Evolutionary conservation across 2,329 filamentous ascomycete genomes (phyloP), one percentile per base, ranked within the genome.

Genomic region (Pseudogymnoascus sp.): DNA sequence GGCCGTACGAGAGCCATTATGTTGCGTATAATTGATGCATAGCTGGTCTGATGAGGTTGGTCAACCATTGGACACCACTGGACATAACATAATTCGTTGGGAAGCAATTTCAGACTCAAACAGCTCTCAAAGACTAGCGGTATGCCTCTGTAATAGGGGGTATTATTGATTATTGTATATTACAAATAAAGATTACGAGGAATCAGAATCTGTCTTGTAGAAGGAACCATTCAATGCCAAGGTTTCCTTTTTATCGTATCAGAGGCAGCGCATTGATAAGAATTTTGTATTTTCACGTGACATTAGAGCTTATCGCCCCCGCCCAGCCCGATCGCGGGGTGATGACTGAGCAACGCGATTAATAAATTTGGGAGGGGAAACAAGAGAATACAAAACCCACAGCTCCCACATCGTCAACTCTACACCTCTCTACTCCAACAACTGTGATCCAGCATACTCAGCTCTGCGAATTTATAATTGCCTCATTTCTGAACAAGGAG

Each of bases 321-420:
- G 17, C 50, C 50, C 50, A 57, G 50, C 50, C 50, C 50, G 50
- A 57, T 33, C 28, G 50, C 50, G 50, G 50, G 28, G 28, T 33
- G 50, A 57, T 57, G 50, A 57, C 50, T 33, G 50, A 57, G 50
- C 50, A 33, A 33, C 50, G 50, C 50, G 50, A 57, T 57, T 57
- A 33, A 33, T 57, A 57, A 57, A 57, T 57, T 57, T 57, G 28
- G 50, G 50, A 57, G 28, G 50, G 50, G 50, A 57, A 57, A 57
- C 28, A 33, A 33, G 50, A 57, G 47, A 57, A 57, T 5, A 17
- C 31, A 61, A 61, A 38, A 11, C 33, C 26, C 35, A 42, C 59
- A 26, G 33, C 35, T 42, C 59, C 35, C 59, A 26, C 33, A 26
- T 38, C 59, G 11, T 42, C 35, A 61, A 61, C 59, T 61, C 38